Conservation (phyloP, 1,284 basidiomycete genomes). For the Phylloporus sp. region DNA sequence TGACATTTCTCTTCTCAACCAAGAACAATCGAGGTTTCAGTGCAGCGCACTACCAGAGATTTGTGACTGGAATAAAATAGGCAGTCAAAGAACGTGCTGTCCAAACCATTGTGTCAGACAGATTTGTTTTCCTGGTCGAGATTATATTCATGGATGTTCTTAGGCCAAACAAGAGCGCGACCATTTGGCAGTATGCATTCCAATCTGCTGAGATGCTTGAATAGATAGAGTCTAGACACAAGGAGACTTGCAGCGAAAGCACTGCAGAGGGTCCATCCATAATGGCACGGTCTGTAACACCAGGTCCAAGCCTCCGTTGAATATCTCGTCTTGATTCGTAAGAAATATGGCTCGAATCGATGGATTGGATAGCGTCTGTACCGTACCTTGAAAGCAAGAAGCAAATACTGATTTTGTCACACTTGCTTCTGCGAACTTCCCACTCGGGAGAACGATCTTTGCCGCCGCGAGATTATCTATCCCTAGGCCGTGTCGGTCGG, state of each 20-base stretch:
- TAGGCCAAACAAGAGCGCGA: conserved; percentile 27
- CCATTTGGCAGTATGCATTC: conserved; percentile 25
- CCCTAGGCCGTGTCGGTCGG: conserved; percentile 52
- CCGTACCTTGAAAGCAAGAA: conserved; percentile 49
- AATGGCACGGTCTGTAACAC: conserved; percentile 25
- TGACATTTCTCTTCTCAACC: conserved; percentile 38
- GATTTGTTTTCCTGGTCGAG: background rate
- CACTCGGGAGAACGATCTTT: conserved; percentile 52
- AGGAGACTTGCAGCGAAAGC: conserved; percentile 1
- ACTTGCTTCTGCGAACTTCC: conserved; percentile 39
- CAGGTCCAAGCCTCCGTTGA: conserved; percentile 28
- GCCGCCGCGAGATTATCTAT: conserved; percentile 50
- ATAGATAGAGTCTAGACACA: conserved; percentile 13
- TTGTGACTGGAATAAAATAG: conserved; percentile 26
- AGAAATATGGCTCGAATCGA: conserved; percentile 14
- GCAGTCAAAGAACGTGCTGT: background rate
- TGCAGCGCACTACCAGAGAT: conserved; percentile 32
- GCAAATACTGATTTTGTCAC: conserved; percentile 42
- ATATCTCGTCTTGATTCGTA: conserved; percentile 24
- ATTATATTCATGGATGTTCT: conserved; percentile 2
- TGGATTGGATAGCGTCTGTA: background rate
- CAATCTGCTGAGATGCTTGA: conserved; percentile 28
- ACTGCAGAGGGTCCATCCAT: background rate
- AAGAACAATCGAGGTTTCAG: conserved; percentile 24
- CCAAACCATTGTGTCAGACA: conserved; percentile 28